Evolutionary conservation across 345 rosid genomes (phyloP).

Genomic region (Gossypium raimondii): DNA sequence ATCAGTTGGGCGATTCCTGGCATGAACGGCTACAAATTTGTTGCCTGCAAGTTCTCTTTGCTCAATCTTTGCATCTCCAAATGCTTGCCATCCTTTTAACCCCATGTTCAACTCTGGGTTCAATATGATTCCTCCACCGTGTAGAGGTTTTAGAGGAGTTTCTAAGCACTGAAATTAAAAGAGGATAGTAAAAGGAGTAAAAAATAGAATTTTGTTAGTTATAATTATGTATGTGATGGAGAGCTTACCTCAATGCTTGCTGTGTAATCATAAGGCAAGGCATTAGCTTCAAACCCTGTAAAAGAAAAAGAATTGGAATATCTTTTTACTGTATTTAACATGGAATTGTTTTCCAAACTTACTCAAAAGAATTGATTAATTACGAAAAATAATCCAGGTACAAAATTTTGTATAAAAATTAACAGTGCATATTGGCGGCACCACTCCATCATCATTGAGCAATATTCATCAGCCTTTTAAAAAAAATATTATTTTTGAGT

Average conservation of each 20-base stretch:
- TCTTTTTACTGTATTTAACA: not conserved
- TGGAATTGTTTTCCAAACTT: not conserved
- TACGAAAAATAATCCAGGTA: too few species aligned
- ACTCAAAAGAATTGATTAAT: too few species aligned
- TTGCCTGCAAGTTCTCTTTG: slow-evolving; percentile 44
- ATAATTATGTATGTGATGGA: not conserved
- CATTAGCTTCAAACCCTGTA: slow-evolving; percentile 43
- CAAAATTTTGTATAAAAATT: too few species aligned
- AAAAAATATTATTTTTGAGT: too few species aligned
- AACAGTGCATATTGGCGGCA: too few species aligned
- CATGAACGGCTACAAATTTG: slow-evolving; percentile 45
- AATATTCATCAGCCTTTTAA: too few species aligned
- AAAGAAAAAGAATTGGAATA: slow-evolving; percentile 11
- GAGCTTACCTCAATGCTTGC: slow-evolving; percentile 49
- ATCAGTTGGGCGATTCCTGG: slow-evolving; percentile 40
- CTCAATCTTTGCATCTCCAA: slow-evolving; percentile 43
- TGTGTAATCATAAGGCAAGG: slow-evolving; percentile 58
- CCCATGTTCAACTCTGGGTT: slow-evolving; percentile 60
- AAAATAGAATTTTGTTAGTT: not conserved
- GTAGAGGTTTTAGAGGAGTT: slow-evolving; percentile 54
- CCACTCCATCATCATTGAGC: too few species aligned
- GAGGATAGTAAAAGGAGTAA: not conserved
- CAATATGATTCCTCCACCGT: slow-evolving; percentile 62
- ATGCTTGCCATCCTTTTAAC: slow-evolving; percentile 49
- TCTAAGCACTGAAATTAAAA: slow-evolving; percentile 41